Percentiles rank a stretch among this genome's conserved stretches.
Conservation (phyloP, 345 rosid species). For the Sonneratia alba region DNA sequence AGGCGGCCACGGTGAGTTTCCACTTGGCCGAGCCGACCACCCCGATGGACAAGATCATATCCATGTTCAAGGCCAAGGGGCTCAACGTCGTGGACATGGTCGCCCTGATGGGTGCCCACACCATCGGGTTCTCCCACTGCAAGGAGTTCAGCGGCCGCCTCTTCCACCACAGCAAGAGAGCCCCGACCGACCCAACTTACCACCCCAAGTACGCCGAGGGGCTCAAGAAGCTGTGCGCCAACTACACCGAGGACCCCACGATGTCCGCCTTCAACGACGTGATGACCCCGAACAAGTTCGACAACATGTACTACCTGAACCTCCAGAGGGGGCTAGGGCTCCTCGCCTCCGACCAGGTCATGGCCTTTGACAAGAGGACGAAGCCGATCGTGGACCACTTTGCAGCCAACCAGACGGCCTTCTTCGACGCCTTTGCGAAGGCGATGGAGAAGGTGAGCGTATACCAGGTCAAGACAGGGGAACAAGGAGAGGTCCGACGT, state of each 20-base stretch:
- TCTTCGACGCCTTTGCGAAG: constrained; percentile 35
- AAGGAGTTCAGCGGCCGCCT: constrained; percentile 47
- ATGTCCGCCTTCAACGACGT: constrained; percentile 66
- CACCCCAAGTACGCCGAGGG: constrained; percentile 36
- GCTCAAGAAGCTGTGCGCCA: constrained; percentile 38
- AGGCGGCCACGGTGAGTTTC: constrained; percentile 24
- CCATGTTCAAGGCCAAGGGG: constrained; percentile 32
- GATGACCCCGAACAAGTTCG: constrained; percentile 65
- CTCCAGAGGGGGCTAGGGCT: constrained; percentile 46
- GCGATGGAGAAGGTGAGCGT: constrained; percentile 53
- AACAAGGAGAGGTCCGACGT: constrained; percentile 41
- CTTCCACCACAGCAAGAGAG: constrained; percentile 26
- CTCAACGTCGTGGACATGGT: constrained; percentile 42
- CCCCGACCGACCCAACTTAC: constrained; percentile 20
- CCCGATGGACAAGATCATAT: constrained; percentile 29
- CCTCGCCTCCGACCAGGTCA: constrained; percentile 35
- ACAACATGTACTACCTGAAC: constrained; percentile 65
- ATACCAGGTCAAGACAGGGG: constrained; percentile 31
- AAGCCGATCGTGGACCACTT: constrained; percentile 37
- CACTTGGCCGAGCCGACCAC: constrained; percentile 28
- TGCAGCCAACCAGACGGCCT: constrained; percentile 40
- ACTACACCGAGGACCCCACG: constrained; percentile 26
- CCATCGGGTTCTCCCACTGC: constrained; percentile 75
- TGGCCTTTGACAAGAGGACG: constrained; percentile 39
- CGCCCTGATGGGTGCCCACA: constrained; percentile 57